These are phyloP conservation scores for Penicillium occitanis DNA, from an alignment of 2,329 filamentous ascomycete species.

Conservation along the genomic window DNA sequence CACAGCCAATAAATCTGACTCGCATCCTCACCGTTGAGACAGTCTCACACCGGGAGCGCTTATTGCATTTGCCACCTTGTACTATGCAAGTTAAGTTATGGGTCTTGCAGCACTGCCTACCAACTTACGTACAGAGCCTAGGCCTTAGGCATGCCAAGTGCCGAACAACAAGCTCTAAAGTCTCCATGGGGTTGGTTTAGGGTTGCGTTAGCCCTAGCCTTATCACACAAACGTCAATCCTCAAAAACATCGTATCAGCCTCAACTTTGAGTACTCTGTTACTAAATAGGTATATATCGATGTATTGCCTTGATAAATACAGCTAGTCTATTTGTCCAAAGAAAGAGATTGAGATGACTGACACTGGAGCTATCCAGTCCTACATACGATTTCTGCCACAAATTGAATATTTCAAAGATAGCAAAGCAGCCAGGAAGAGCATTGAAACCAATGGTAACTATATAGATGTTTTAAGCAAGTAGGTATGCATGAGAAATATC, in stretches of 20 bases:
- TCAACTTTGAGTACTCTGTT: neutral
- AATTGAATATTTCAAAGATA: neutral
- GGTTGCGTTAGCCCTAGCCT: neutral
- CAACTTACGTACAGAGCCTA: neutral
- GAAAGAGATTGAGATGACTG: neutral
- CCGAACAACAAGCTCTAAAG: neutral
- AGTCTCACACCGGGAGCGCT: neutral
- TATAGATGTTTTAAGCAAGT: neutral
- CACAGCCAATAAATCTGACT: neutral
- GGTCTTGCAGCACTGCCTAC: slow-evolving; percentile 5
- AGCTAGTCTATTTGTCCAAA: too few relatives aligned
- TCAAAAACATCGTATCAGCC: neutral
- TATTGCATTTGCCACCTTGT: neutral
- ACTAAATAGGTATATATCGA: neutral
- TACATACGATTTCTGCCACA: neutral
- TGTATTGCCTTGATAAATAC: too few relatives aligned
- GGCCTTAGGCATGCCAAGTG: neutral
- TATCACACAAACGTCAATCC: neutral
- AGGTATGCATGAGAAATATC: neutral
- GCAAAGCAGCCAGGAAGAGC: neutral
- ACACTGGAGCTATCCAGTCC: neutral
- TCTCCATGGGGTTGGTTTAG: neutral
- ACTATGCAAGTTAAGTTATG: neutral
- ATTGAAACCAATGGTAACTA: too few relatives aligned
- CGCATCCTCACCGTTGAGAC: neutral